Evolutionary conservation across 2,329 filamentous ascomycete species (phyloP).

Genomic region (Exophiala sideris): DNA sequence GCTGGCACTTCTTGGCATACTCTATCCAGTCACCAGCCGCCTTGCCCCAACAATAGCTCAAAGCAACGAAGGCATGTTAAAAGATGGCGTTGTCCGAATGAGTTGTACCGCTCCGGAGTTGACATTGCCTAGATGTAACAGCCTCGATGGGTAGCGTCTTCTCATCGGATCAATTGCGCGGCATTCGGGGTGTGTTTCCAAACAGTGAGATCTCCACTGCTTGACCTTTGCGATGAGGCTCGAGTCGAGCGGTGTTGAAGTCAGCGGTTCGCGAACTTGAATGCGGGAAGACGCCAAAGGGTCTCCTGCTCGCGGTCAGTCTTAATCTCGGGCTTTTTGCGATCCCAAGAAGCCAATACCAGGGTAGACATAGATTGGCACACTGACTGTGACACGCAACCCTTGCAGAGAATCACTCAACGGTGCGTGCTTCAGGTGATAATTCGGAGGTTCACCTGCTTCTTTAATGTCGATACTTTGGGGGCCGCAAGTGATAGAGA

Average conservation of each 20-base stretch:
- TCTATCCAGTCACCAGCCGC: neutral
- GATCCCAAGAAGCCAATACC: neutral
- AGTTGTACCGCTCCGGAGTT: neutral
- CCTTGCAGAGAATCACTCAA: neutral
- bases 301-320: slow-evolving; percentile 4
- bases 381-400: neutral
- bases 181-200: slow-evolving; percentile 1
- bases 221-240: neutral
- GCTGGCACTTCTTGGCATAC: slow-evolving; percentile 3
- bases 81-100: neutral
- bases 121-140: slow-evolving; percentile 1
- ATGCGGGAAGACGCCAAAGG: neutral
- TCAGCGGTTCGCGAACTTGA: slow-evolving; percentile 3
- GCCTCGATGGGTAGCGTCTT: slow-evolving; percentile 1
- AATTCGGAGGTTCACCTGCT: neutral
- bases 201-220: slow-evolving; percentile 1
- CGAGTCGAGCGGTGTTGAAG: neutral
- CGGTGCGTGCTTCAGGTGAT: neutral
- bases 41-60: slow-evolving; percentile 16
- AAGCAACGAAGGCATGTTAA: slow-evolving; percentile 6
- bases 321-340: neutral
- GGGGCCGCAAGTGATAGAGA: neutral
- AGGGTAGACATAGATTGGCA: slow-evolving; percentile 1
- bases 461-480: neutral
- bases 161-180: neutral